Percentiles rank a stretch among this genome's conserved stretches.
Conservation (phyloP, 2,329 filamentous ascomycete species). For the Aaosphaeria pasadenensis region DNA sequence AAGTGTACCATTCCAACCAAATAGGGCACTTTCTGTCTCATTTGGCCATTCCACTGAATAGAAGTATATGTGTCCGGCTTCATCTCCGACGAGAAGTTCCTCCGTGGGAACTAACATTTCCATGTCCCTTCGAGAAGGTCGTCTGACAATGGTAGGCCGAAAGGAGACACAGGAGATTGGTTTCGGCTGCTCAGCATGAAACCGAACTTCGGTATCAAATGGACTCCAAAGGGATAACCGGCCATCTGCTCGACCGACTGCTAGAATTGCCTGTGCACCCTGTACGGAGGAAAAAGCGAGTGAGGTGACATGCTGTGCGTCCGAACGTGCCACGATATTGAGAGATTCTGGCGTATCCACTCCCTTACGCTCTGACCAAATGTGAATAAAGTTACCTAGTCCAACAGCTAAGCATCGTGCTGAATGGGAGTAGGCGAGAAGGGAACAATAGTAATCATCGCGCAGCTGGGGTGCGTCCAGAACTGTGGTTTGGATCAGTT, state of each 20-base stretch:
- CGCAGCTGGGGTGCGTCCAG: constrained; percentile 85
- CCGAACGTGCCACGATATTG: constrained; percentile 46
- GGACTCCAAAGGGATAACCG: constrained; percentile 75
- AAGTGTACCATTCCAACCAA: constrained; percentile 75
- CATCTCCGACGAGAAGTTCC: constrained; percentile 83
- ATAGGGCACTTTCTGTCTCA: constrained; percentile 59
- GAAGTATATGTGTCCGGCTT: constrained; percentile 77
- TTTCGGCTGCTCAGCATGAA: constrained; percentile 69
- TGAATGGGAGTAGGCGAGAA: constrained; percentile 78
- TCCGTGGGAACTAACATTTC: constrained; percentile 64
- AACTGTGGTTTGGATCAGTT: constrained; percentile 56
- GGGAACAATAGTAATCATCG: constrained; percentile 93
- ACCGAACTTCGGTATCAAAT: constrained; percentile 66
- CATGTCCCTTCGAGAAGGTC: constrained; percentile 49
- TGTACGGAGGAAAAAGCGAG: constrained; percentile 82
- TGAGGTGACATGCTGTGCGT: constrained; percentile 64
- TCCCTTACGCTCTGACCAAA: constrained; percentile 78
- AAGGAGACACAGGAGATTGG: constrained; percentile 80
- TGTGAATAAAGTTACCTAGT: constrained; percentile 73
- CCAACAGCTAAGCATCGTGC: constrained; percentile 79
- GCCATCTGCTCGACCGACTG: constrained; percentile 77
- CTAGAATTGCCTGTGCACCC: constrained; percentile 77
- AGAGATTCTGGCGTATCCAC: constrained; percentile 58
- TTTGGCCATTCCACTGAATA: constrained; percentile 83
- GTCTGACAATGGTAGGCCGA: constrained; percentile 60